Conservation (phyloP, 2,329 filamentous ascomycete species). For the Bipolaris gigantea region DNA sequence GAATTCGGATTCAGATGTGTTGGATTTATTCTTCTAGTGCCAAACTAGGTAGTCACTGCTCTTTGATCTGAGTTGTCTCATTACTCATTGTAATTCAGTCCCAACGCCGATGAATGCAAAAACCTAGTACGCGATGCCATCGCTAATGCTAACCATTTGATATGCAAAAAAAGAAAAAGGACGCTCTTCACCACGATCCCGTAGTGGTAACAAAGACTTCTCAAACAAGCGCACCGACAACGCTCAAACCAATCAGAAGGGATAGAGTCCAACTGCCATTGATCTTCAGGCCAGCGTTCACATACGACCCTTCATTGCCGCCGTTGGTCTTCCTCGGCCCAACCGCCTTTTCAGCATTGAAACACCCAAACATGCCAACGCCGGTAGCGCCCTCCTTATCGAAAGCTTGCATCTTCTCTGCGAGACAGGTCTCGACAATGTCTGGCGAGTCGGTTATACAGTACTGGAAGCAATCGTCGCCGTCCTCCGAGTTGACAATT, state of each 20-base stretch:
- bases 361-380: conserved; percentile 15
- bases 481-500: conserved; percentile 14
- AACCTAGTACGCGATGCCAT: not conserved
- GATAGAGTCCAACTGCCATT: conserved; percentile 6
- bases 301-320: conserved; percentile 8
- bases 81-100: not conserved
- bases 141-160: not conserved
- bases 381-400: conserved; percentile 1
- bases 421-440: conserved; percentile 16
- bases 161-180: not conserved
- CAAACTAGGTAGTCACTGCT: not conserved
- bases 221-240: conserved; percentile 11
- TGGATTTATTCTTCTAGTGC: not conserved
- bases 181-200: not conserved
- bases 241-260: conserved; percentile 13
- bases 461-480: conserved; percentile 30
- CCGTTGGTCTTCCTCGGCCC: conserved; percentile 8
- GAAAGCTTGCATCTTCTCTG: conserved; percentile 17
- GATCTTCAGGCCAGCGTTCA: conserved; percentile 8
- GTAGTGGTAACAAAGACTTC: not conserved
- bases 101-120: not conserved
- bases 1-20: not conserved
- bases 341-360: conserved; percentile 12
- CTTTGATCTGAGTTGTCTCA: not conserved
- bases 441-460: conserved; percentile 24